These are phyloP conservation scores for Metschnikowia hibisci DNA, from an alignment of 805 yeast genomes.

Conservation along the genomic window DNA sequence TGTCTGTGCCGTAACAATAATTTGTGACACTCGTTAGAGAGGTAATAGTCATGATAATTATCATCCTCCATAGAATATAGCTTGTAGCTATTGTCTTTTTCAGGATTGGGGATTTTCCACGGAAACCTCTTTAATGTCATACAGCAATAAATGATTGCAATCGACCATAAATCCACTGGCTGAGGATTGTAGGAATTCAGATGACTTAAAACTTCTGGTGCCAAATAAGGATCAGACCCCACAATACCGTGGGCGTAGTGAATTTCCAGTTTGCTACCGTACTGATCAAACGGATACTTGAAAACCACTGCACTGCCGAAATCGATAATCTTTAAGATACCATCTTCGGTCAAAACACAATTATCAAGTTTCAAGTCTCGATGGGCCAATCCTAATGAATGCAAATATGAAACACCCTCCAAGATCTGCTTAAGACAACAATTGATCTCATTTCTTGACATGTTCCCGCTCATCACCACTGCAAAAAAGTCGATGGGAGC, in stretches of 20 bases:
- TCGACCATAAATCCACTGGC: constrained; percentile 79
- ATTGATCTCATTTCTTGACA: constrained; percentile 77
- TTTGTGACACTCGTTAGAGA: constrained; percentile 71
- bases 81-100: constrained; percentile 61
- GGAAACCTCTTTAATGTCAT: constrained; percentile 84
- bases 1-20: constrained; percentile 56
- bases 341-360: constrained; percentile 71
- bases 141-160: constrained; percentile 81
- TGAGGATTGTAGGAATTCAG: constrained; percentile 65
- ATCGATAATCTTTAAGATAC: constrained; percentile 74
- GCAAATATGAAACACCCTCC: constrained; percentile 70
- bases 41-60: constrained; percentile 67
- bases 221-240: constrained; percentile 83
- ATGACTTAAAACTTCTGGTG: constrained; percentile 68
- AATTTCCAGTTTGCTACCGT: constrained; percentile 42
- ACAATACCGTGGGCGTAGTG: constrained; percentile 60
- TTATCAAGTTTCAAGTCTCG: constrained; percentile 80
- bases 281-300: constrained; percentile 64
- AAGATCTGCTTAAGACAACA: constrained; percentile 75
- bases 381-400: constrained; percentile 76
- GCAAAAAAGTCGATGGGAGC: constrained; percentile 84
- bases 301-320: constrained; percentile 83
- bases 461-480: constrained; percentile 80
- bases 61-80: constrained; percentile 67
- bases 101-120: constrained; percentile 73